These are phyloP conservation scores for Botrytis cinerea DNA, from an alignment of 2,329 filamentous ascomycete genomes.

Conservation along the genomic window DNA sequence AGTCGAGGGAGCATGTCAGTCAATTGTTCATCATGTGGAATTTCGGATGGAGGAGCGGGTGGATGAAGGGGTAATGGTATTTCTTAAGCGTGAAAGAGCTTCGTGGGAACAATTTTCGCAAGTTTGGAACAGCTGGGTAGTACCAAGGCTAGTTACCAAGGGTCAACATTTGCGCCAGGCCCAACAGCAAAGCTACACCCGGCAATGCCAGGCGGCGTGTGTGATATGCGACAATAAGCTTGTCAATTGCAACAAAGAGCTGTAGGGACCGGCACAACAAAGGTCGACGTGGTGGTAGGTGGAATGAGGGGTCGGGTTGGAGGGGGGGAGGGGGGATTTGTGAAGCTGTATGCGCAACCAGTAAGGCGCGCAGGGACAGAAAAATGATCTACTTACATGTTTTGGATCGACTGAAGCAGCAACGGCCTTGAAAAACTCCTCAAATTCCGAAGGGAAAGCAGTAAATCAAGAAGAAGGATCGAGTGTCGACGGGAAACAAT, in stretches of 20 bases:
- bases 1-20: slow-evolving; percentile 33
- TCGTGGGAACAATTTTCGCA: slow-evolving; percentile 33
- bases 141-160: slow-evolving; percentile 30
- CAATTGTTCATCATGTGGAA: slow-evolving; percentile 27
- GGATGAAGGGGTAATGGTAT: slow-evolving; percentile 23
- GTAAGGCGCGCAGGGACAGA: slow-evolving; percentile 38
- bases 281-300: slow-evolving; percentile 28
- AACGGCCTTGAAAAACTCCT: slow-evolving; percentile 35
- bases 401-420: slow-evolving; percentile 36
- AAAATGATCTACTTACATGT: slow-evolving; percentile 39
- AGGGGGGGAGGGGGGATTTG: slow-evolving; percentile 31
- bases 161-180: slow-evolving; percentile 38
- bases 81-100: slow-evolving; percentile 23
- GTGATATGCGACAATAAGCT: slow-evolving; percentile 29
- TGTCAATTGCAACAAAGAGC: slow-evolving; percentile 20
- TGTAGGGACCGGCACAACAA: slow-evolving; percentile 22
- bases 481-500: slow-evolving; percentile 43
- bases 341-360: slow-evolving; percentile 35
- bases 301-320: slow-evolving; percentile 28
- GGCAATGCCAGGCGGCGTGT: slow-evolving; percentile 30
- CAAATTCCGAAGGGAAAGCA: slow-evolving; percentile 37
- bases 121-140: slow-evolving; percentile 37
- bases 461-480: slow-evolving; percentile 43
- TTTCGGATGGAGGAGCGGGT: neutral
- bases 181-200: slow-evolving; percentile 28